Base-by-base conservation (phyloP, 179 eudicot species). In the Vitellaria paradoxa region DNA sequence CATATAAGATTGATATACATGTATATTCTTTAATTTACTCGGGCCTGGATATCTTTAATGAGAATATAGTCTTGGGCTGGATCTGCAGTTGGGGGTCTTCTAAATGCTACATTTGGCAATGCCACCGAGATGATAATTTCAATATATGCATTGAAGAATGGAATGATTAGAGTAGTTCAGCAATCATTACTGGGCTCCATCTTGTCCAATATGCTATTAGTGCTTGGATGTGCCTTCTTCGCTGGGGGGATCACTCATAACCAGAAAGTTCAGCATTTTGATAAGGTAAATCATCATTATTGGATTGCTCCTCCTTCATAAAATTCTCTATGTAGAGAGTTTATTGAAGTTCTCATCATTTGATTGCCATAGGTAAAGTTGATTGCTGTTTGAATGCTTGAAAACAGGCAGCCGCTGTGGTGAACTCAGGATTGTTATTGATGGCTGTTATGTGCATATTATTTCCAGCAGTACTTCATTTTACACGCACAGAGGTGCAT, bases 381-480 rank as follows among this genome's bases (percentile, higher is more conserved):
- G 71, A 84, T 63, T 21, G 55, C 21, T 67, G 11, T 7, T 61
- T 18, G 52, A 59, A 24, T 83, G 46, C 74, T 82, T 72, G 66
- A 6, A 6, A 55, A 57, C 88, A 96, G 99, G 90, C 97, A 70
- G 87, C 91, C 72, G 99, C 99, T 62, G 56, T 84, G 73, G 97
- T 93, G 84, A 91, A 88, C 73, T 91, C 96, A 6, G 98, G 99
- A 70, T 84, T 96, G 84, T 82, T 96, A 82, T 85, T 96, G 88
- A 93, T 96, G 99, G 99, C 99, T 79, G 99, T 96, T 67, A 96
- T 96, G 98, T 93, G 99, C 74, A 85, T 93, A 74, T 86, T 89
- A 26, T 91, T 91, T 83, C 99, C 99, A 53, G 97, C 98, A 57
- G 97, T 95, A 72, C 97, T 95, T 79, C 97, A 95, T 79, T 89